phyloP scores from a whole-genome alignment of 2,329 filamentous ascomycete genomes.

The Phaeosphaeriaceae sp. region DNA sequence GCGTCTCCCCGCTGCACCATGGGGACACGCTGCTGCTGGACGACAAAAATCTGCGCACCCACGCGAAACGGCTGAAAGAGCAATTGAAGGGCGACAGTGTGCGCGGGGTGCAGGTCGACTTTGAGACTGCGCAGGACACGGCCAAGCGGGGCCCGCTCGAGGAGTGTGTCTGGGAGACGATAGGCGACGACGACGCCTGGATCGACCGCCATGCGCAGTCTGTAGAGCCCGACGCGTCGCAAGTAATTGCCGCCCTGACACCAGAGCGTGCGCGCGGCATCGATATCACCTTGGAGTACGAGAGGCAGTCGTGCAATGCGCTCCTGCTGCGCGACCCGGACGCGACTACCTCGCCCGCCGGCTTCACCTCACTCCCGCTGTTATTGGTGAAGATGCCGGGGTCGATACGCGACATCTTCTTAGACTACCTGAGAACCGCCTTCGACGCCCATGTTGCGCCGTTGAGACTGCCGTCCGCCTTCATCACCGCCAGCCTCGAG shows the following conservation, averaged over 20 bases:
- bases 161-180: conserved; percentile 54
- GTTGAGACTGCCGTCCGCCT: conserved; percentile 52
- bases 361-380: conserved; percentile 58
- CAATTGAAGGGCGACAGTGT: conserved; percentile 58
- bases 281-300: conserved; percentile 57
- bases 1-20: conserved; percentile 62
- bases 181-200: conserved; percentile 52
- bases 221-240: conserved; percentile 42
- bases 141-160: conserved; percentile 56
- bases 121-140: conserved; percentile 46
- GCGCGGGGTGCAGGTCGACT: conserved; percentile 54
- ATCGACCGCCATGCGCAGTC: conserved; percentile 45
- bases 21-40: conserved; percentile 46
- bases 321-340: conserved; percentile 54
- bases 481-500: conserved; percentile 55
- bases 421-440: conserved; percentile 56
- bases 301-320: conserved; percentile 58
- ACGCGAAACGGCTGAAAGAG: conserved; percentile 57
- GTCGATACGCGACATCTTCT: conserved; percentile 56
- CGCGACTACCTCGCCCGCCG: conserved; percentile 35
- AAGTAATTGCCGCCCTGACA: conserved; percentile 18
- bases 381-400: conserved; percentile 60
- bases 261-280: conserved; percentile 51
- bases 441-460: conserved; percentile 60
- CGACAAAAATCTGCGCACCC: conserved; percentile 50